These are phyloP conservation scores for Pseudotsuga menziesii DNA, from an alignment of 75 land plant species.

Conservation along the genomic window DNA sequence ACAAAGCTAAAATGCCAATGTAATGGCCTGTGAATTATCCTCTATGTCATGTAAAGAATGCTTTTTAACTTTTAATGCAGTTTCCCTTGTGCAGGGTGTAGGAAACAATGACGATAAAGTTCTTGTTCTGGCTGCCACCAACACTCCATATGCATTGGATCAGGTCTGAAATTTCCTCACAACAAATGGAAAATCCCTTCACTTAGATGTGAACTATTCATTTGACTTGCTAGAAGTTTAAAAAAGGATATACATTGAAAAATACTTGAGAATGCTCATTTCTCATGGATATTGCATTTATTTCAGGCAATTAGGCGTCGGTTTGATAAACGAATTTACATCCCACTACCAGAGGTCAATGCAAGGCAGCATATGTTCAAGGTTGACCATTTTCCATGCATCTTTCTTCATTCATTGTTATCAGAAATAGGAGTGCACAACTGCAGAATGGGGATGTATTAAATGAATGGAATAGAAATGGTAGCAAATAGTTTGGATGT, in stretches of 20 bases:
- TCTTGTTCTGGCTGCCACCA: slow-evolving; percentile 51
- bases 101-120: slow-evolving; percentile 44
- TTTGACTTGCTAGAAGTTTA: background rate
- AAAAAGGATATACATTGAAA: background rate
- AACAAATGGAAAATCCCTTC: background rate
- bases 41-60: background rate
- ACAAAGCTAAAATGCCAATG: too few species aligned
- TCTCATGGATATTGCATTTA: background rate
- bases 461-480: background rate
- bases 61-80: background rate
- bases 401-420: background rate
- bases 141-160: slow-evolving; percentile 52
- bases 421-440: background rate
- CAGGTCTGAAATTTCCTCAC: slow-evolving; percentile 29
- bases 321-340: slow-evolving; percentile 56
- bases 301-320: slow-evolving; percentile 45
- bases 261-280: background rate
- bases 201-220: background rate
- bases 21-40: too few species aligned
- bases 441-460: background rate
- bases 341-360: slow-evolving; percentile 47
- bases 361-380: slow-evolving; percentile 63
- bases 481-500: background rate
- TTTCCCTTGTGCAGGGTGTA: slow-evolving; percentile 31
- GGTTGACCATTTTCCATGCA: slow-evolving; percentile 13